Base-by-base conservation (phyloP, 352 stramenopile species). In the Salisapilia sapeloensis region DNA sequence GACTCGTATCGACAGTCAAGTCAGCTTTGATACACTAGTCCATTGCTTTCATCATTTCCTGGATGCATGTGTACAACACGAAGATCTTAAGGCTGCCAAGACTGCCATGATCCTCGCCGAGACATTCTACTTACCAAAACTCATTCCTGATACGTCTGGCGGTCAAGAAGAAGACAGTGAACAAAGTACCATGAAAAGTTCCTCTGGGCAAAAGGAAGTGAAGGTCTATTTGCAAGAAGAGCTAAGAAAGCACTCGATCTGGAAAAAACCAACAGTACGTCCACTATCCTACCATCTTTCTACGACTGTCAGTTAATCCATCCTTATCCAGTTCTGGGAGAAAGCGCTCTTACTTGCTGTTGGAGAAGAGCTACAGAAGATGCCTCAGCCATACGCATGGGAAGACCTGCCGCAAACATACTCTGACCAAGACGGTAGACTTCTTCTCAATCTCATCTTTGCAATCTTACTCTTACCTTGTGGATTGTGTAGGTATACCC, bases 61-160 rank as follows among this genome's bases (percentile, higher is more conserved):
- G 1, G 58, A 79, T 36, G 56, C 74, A 20, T 90, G 74, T 29
- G 56, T 83, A 12, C 62, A 49, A 20, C 58, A 86, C 35, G 67
- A 83, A 29, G 70, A 90, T 37, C 60, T 85, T 26, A 86, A 86
- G 39, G 67, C 71, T 2, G 70, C 74, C 28, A 90, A 90, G 51
- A 90, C 70, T 1, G 74, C 74, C 19, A 90, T 90, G 67, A 90
- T 90, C 24, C 53, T 90, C 16, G 66, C 74, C 1, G 74, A 85
- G 30, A 90, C 74, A 2, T 90, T 90, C 29, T 90, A 86, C 27
- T 32, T 60, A 1, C 42, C 51, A 8, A 50, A 35, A 29, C 11
- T 14, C 38, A 46, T 8, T 32, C 17, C 11, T n/a, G n/a, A n/a
- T n/a, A n/a, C n/a, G n/a, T n/a, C n/a, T n/a, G n/a, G n/a, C n/a